Evolutionary conservation across 805 yeast species (phyloP), one percentile per base, ranked within the genome.

Genomic region (Candida jianshihensis): DNA sequence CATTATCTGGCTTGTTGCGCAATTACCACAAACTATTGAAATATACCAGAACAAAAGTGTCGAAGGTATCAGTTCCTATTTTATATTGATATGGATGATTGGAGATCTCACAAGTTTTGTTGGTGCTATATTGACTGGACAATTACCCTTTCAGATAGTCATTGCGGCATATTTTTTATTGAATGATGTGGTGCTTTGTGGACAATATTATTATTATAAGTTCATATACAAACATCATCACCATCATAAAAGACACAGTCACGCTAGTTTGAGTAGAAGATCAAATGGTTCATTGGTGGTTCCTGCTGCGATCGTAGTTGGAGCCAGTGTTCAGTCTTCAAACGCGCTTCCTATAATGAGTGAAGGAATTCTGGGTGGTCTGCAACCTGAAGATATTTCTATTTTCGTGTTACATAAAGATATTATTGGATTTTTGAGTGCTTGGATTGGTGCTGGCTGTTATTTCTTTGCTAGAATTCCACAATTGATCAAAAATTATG

Each of bases 391-490:
- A n/a, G n/a, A n/a, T n/a, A n/a, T n/a, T n/a, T n/a, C n/a, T n/a
- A n/a, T n/a, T n/a, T n/a, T 24, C 6, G n/a, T 5, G 13, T 12
- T 7, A 24, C 6, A 11, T 24, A 24, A 24, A 7, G 10, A 9
- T 24, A n/a, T 6, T 24, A 24, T 24, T 11, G 22, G 22, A 7
- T 20, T 20, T n/a, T 24, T 5, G 26, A 11, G 83, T 29, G 88
- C 97, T 0, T 89, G 96, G 94, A 47, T 70, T 3, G 86, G 95
- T 43, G 84, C 95, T 0, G 47, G 60, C 5, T 75, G 85, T 36
- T 89, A 90, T 53, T 70, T 87, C 31, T 64, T 77, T 10, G 83
- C 96, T 3, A 69, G 97, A 42, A 56, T 87, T 32, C 97, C 97
- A 1, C 97, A 89, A 54, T 63, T 89, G 34, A 62, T 71, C 53